Evolutionary conservation across 305 asterid species (phyloP).

Genomic region (Plantago lanceolata): DNA sequence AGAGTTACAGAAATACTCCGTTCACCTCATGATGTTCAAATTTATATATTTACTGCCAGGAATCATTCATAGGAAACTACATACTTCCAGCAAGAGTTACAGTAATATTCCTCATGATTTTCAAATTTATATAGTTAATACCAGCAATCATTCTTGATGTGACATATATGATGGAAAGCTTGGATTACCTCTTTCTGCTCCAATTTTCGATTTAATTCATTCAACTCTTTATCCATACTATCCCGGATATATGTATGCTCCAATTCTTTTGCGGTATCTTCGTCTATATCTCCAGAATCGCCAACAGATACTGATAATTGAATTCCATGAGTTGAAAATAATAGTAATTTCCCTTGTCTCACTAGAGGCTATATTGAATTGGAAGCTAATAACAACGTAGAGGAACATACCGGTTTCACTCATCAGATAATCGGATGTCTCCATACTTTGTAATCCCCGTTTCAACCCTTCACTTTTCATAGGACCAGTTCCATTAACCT

Average conservation of each 20-base stretch:
- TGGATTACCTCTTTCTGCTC: slow-evolving; percentile 85
- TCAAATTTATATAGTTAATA: no score
- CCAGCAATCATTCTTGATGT: no score
- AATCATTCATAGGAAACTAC: no score
- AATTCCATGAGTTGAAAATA: background rate
- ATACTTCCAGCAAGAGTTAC: no score
- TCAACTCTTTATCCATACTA: slow-evolving; percentile 86
- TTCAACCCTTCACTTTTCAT: slow-evolving; percentile 78
- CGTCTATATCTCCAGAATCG: slow-evolving; percentile 77
- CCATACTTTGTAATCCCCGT: slow-evolving; percentile 89
- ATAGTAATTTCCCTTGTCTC: background rate
- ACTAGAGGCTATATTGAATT: slow-evolving; percentile 8
- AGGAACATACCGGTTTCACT: slow-evolving; percentile 70
- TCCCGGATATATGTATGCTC: slow-evolving; percentile 93
- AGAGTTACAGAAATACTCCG: background rate
- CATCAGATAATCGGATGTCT: slow-evolving; percentile 90
- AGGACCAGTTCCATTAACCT: slow-evolving; percentile 51
- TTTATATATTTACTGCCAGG: background rate
- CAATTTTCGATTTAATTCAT: slow-evolving; percentile 73
- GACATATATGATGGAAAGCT: slow-evolving; percentile 18
- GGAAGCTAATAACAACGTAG: slow-evolving; percentile 3
- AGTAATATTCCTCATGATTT: no score
- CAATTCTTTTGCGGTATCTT: slow-evolving; percentile 87
- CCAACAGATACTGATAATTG: slow-evolving; percentile 43
- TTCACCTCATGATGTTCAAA: background rate